Percentiles rank a stretch among this genome's conserved stretches.
These are phyloP conservation scores for Isoetes engelmannii DNA, from an alignment of 83 land plant species.

Conservation along the genomic window DNA sequence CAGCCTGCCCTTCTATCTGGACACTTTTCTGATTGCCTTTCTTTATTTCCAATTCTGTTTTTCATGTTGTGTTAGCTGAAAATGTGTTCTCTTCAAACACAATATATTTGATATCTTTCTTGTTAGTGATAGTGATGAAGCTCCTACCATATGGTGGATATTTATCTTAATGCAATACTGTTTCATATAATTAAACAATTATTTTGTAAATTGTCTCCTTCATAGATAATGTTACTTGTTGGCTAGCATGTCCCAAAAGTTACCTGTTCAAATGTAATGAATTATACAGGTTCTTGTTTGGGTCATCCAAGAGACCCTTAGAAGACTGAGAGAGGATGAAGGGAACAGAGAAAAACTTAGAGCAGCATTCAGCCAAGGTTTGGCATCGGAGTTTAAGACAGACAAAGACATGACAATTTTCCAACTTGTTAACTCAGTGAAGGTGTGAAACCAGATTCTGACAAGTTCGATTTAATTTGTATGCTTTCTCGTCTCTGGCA, in stretches of 20 bases:
- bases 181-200: background rate
- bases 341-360: conserved; percentile 14
- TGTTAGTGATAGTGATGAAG: no score
- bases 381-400: conserved; percentile 13
- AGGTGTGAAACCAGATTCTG: conserved; percentile 2
- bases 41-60: no score
- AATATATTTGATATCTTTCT: no score
- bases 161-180: background rate
- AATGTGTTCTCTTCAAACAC: no score
- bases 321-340: background rate
- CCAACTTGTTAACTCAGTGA: background rate
- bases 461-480: background rate
- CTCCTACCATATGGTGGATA: background rate
- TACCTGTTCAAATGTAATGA: background rate
- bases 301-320: conserved; percentile 9
- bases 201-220: background rate
- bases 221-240: background rate
- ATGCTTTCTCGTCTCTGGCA: no score
- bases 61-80: no score
- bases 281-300: conserved; percentile 19
- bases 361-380: conserved; percentile 15
- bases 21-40: no score
- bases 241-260: no score
- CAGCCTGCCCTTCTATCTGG: no score
- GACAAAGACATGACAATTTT: conserved; percentile 8